Evolutionary conservation across 306 rosid species (phyloP), one percentile per base, ranked within the genome.

Genomic region (Urtica urens): DNA sequence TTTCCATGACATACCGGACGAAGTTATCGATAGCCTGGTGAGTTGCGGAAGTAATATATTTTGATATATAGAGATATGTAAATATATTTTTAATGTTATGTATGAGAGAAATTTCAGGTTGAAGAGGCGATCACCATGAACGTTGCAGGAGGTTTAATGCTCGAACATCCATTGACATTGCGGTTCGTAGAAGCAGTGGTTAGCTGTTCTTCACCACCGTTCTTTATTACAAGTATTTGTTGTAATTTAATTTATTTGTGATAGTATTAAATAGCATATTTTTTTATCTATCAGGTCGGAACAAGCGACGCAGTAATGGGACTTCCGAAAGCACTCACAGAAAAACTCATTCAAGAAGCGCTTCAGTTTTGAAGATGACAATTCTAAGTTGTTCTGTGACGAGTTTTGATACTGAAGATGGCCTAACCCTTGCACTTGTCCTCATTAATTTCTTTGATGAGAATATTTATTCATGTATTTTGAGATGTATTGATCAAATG

Each of bases 131-230:
- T 75, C 44, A 74, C 97, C 9, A 74, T 76, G 72, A 70, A 78
- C 15, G 94, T 79, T 51, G 94, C 87, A 7, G 92, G 94, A 26
- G 97, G 97, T 62, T 68, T 90, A 78, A 84, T 82, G 77, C 83
- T 85, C 62, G 94, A 90, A 71, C 86, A 90, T 79, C 97, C 97
- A 23, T 39, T 90, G 65, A 85, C 80, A 24, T 64, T 57, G 44
- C 95, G 95, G 22, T 81, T 81, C 60, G 94, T 81, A 23, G 94
- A 90, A 59, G 78, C 92, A 5, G 95, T 84, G 82, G 97, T 90
- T 62, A 75, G 87, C n/a, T 29, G n/a, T n/a, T 43, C 19, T 53
- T 46, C 44, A 38, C 47, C 16, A 5, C n/a, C 19, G 9, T 42
- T 40, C 18, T 26, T 24, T 18, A 5, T 18, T 16, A 22, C 13